Conservation (phyloP, 495 filamentous ascomycete species). For the Pyrenula massariospora region DNA sequence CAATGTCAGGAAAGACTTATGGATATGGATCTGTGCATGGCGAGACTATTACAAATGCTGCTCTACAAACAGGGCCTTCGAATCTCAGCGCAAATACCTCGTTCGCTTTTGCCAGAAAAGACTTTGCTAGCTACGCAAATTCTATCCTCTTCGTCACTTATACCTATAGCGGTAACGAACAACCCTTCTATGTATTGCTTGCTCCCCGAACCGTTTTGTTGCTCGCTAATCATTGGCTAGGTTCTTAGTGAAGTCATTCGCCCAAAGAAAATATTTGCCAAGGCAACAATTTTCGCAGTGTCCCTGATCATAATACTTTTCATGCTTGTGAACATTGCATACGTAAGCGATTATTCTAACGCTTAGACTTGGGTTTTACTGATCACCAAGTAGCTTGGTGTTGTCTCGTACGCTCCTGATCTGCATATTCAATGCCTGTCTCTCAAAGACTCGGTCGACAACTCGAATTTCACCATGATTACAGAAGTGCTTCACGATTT, state of each 20-base stretch:
- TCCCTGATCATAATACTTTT: conserved; percentile 21
- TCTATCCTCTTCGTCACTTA: conserved; percentile 8
- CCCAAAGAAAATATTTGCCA: conserved; percentile 27
- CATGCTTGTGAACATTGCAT: conserved; percentile 32
- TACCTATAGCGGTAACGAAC: conserved; percentile 16
- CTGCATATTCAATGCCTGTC: no score
- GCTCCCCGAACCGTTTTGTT: conserved; percentile 22
- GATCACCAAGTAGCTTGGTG: no score
- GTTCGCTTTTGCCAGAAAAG: conserved; percentile 3
- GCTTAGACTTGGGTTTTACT: no score
- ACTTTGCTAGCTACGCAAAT: conserved; percentile 10
- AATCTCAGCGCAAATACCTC: no score
- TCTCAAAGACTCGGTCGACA: no score
- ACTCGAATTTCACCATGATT: no score
- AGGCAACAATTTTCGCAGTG: conserved; percentile 19
- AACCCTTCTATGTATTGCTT: conserved; percentile 22
- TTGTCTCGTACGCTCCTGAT: no score
- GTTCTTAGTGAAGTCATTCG: conserved; percentile 31
- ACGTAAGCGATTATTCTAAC: no score
- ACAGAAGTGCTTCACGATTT: no score
- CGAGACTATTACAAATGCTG: no score
- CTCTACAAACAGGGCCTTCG: conserved; percentile 10
- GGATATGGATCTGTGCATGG: no score
- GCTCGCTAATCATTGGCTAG: conserved; percentile 32
- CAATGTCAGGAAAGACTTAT: no score